Conservation (phyloP, 495 filamentous ascomycete species). For the Hypomontagnella monticulosa region DNA sequence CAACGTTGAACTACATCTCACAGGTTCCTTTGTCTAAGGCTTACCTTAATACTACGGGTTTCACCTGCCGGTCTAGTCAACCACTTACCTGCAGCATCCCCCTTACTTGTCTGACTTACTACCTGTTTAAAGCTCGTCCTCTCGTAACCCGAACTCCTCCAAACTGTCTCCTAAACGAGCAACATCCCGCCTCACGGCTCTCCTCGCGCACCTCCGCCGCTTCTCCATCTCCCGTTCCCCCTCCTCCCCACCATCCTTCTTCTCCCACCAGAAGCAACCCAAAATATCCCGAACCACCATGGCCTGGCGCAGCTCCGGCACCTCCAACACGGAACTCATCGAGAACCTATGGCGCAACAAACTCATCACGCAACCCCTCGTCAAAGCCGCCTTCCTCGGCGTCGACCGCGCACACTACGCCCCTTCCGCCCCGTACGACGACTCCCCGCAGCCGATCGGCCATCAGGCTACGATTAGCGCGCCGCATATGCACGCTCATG, state of each 20-base stretch:
- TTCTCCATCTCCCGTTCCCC: not conserved
- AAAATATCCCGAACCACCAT: slow-evolving; percentile 61
- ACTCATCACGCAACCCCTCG: slow-evolving; percentile 74
- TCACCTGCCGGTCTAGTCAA: not conserved
- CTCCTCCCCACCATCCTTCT: not conserved
- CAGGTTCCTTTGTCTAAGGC: not conserved
- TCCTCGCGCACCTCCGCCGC: slow-evolving; percentile 5
- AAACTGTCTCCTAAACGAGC: slow-evolving; percentile 26
- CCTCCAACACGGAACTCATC: slow-evolving; percentile 78
- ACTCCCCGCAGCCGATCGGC: slow-evolving; percentile 91
- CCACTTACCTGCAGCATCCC: not conserved
- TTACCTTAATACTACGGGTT: not conserved
- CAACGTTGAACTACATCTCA: not conserved
- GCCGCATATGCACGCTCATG: slow-evolving; percentile 95
- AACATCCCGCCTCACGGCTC: slow-evolving; percentile 7
- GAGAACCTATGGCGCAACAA: slow-evolving; percentile 77
- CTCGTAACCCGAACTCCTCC: not conserved
- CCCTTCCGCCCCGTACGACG: slow-evolving; percentile 74
- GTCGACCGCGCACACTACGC: slow-evolving; percentile 92
- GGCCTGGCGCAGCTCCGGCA: slow-evolving; percentile 90
- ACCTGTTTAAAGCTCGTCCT: not conserved
- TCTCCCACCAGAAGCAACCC: not conserved
- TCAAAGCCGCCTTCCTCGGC: slow-evolving; percentile 81
- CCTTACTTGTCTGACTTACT: not conserved
- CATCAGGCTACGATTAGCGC: slow-evolving; percentile 90